phyloP scores from a whole-genome alignment of 139 green algal species.

The Pycnococcus provasolii region DNA sequence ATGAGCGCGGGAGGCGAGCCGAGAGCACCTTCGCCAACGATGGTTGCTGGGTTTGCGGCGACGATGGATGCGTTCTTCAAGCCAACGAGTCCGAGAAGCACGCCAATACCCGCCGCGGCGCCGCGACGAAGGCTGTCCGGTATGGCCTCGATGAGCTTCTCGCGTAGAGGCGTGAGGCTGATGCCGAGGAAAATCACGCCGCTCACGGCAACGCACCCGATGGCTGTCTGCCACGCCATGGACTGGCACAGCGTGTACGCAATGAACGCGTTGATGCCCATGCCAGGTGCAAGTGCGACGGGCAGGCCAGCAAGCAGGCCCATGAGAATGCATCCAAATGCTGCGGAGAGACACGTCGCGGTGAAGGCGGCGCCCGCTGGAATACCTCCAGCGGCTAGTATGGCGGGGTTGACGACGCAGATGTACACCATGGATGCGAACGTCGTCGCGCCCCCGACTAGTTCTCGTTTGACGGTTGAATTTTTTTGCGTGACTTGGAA shows the following conservation, averaged over 20 bases:
- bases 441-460: not conserved
- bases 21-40: not conserved
- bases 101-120: constrained; percentile 2
- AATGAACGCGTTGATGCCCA: constrained; percentile 68
- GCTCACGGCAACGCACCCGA: not conserved
- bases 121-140: not conserved
- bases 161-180: not conserved
- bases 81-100: constrained; percentile 6
- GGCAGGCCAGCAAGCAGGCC: constrained; percentile 55
- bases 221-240: constrained; percentile 5
- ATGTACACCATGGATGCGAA: constrained; percentile 60
- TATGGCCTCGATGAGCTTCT: not conserved
- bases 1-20: constrained; percentile 1
- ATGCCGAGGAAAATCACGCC: constrained; percentile 6
- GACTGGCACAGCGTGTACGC: constrained; percentile 6
- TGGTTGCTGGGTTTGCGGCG: constrained; percentile 10
- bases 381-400: constrained; percentile 39
- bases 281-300: constrained; percentile 54
- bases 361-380: constrained; percentile 51
- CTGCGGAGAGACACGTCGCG: constrained; percentile 41
- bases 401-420: constrained; percentile 52
- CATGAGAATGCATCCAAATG: constrained; percentile 61
- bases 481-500: too few species aligned
- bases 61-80: not conserved
- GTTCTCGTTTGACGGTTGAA: not conserved